These are phyloP conservation scores for Mucor circinelloides DNA, from an alignment of 371 early-diverging fungal genomes.

Conservation along the genomic window DNA sequence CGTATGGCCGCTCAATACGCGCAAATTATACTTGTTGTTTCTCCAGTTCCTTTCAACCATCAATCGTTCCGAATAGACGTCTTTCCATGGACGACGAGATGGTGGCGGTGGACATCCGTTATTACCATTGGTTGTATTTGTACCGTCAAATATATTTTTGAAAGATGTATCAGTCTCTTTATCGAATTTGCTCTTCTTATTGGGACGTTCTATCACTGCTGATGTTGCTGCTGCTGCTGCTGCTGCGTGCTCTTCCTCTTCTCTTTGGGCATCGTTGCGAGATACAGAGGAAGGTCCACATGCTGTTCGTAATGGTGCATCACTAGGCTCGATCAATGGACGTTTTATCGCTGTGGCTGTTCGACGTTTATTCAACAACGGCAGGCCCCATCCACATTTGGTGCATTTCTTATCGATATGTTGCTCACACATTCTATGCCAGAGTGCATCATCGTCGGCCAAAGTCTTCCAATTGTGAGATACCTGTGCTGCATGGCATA, in stretches of 20 bases:
- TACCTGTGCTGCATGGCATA: constrained; percentile 88
- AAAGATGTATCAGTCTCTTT: neutral
- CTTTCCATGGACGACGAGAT: constrained; percentile 75
- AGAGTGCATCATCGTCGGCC: constrained; percentile 87
- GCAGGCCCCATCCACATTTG: constrained; percentile 94
- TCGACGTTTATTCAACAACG: constrained; percentile 57
- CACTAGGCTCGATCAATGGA: constrained; percentile 15
- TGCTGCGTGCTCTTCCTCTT: neutral
- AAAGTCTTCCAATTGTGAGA: constrained; percentile 73
- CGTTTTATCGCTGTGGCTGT: constrained; percentile 10
- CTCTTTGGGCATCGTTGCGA: neutral
- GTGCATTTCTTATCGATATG: constrained; percentile 92
- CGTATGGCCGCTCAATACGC: constrained; percentile 71
- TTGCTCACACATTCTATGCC: constrained; percentile 95
- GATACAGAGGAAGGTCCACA: constrained; percentile 11
- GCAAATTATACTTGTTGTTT: constrained; percentile 63
- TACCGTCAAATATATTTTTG: neutral
- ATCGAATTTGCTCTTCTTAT: constrained; percentile 8
- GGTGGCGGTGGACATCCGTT: neutral
- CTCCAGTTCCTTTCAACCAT: constrained; percentile 88
- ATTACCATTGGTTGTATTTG: neutral
- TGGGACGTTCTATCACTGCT: neutral
- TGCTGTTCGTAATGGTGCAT: constrained; percentile 16
- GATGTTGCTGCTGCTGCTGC: neutral
- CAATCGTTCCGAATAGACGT: constrained; percentile 81